Conservation (phyloP, 2,329 filamentous ascomycete species). For the Pseudogymnoascus sp. region DNA sequence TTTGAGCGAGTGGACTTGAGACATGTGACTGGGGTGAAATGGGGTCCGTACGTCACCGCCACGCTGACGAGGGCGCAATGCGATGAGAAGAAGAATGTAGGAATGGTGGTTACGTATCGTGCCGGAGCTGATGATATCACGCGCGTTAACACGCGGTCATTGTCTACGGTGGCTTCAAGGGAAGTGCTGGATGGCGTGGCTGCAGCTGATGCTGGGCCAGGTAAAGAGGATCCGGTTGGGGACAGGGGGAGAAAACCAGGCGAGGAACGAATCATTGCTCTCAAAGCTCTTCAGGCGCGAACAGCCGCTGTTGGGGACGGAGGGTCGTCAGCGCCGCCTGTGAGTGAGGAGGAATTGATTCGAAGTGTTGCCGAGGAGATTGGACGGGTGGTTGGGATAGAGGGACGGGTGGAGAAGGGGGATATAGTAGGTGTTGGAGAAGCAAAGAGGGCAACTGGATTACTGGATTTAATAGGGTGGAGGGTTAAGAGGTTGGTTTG, state of each 20-base stretch:
- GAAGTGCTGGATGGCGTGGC: constrained; percentile 17
- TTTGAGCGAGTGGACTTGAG: constrained; percentile 80
- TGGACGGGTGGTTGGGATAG: constrained; percentile 50
- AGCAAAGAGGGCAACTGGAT: constrained; percentile 77
- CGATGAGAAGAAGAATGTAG: constrained; percentile 75
- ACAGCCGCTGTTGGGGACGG: constrained; percentile 33
- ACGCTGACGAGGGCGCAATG: constrained; percentile 72
- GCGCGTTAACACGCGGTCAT: constrained; percentile 77
- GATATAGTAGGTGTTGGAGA: constrained; percentile 81
- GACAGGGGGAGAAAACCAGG: constrained; percentile 17
- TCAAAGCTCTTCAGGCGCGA: constrained; percentile 48
- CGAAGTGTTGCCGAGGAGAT: constrained; percentile 66
- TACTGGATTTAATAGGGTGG: constrained; percentile 82
- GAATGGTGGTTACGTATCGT: constrained; percentile 72
- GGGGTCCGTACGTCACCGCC: constrained; percentile 85
- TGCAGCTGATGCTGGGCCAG: constrained; percentile 9
- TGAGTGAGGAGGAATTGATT: constrained; percentile 44
- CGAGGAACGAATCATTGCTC: constrained; percentile 39
- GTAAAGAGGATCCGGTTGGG: neutral
- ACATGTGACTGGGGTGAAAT: constrained; percentile 65
- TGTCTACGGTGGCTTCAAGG: constrained; percentile 48
- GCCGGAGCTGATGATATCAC: constrained; percentile 65
- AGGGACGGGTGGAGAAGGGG: constrained; percentile 42
- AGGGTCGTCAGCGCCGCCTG: constrained; percentile 14
- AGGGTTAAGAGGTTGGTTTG: constrained; percentile 92